phyloP scores from a whole-genome alignment of 805 yeast genomes.

The Alloascoidea hylecoeti region DNA sequence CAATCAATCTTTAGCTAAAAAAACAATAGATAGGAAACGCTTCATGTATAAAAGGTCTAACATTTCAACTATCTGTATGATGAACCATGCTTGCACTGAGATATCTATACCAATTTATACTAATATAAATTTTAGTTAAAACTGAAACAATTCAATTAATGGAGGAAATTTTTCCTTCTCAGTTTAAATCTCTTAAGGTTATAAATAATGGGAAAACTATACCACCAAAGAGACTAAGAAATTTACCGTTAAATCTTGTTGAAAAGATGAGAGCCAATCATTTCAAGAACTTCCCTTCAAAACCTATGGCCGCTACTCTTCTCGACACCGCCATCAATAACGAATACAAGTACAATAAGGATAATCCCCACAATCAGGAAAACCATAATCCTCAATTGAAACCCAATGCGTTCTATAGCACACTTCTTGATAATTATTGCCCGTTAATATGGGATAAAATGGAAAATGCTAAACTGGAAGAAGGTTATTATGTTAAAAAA shows the following conservation, averaged over 20 bases:
- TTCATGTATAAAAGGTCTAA: slow-evolving; percentile 1
- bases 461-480: not conserved
- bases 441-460: not conserved
- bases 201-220: not conserved
- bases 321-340: no score
- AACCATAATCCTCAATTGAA: no score
- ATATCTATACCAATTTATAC: no score
- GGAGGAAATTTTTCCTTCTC: not conserved
- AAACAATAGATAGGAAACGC: not conserved
- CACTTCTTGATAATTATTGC: not conserved
- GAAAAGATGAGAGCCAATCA: not conserved
- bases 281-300: no score
- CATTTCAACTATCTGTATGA: not conserved
- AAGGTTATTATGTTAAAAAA: not conserved
- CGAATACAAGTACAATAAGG: no score
- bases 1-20: no score
- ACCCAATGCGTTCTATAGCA: not conserved
- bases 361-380: no score
- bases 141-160: not conserved
- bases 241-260: not conserved
- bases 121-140: not conserved
- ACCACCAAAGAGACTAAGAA: not conserved
- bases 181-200: not conserved
- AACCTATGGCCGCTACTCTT: no score
- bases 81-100: no score